Evolutionary conservation across 345 rosid genomes (phyloP).

Genomic region (Hibiscus mutabilis): DNA sequence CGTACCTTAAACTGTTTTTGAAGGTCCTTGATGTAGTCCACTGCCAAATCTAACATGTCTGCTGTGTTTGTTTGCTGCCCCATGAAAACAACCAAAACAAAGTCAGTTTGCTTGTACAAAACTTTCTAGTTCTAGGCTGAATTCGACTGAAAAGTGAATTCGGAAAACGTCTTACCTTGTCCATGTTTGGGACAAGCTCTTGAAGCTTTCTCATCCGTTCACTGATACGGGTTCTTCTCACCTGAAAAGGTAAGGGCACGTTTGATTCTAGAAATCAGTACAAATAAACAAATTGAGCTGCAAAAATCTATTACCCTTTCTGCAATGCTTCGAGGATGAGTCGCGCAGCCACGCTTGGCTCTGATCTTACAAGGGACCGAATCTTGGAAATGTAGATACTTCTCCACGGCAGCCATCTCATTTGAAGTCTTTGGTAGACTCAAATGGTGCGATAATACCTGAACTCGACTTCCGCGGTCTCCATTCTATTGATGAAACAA

Average conservation of each 20-base stretch:
- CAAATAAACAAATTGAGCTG: not conserved
- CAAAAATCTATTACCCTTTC: slow-evolving; percentile 55
- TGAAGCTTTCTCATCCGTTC: slow-evolving; percentile 96
- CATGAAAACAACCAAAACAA: slow-evolving; percentile 10
- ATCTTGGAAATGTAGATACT: slow-evolving; percentile 65
- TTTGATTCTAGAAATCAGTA: not conserved
- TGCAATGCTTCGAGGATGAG: slow-evolving; percentile 99
- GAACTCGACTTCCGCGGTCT: slow-evolving; percentile 30
- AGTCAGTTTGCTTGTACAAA: too few species aligned
- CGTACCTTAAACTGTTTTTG: slow-evolving; percentile 75
- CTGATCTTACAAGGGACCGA: slow-evolving; percentile 90
- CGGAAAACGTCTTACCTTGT: slow-evolving; percentile 50
- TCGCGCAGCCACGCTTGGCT: slow-evolving; percentile 99
- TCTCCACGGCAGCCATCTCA: slow-evolving; percentile 62
- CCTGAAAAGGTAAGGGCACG: slow-evolving; percentile 36
- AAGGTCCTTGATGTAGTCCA: slow-evolving; percentile 90
- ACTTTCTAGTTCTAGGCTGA: too few species aligned
- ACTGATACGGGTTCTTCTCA: slow-evolving; percentile 91
- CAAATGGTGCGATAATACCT: slow-evolving; percentile 37
- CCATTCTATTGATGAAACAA: slow-evolving; percentile 27
- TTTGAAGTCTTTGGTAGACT: slow-evolving; percentile 51
- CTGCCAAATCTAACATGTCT: slow-evolving; percentile 96
- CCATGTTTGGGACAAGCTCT: slow-evolving; percentile 96
- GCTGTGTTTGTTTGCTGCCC: slow-evolving; percentile 92
- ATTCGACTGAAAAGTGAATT: not conserved